These are phyloP conservation scores for Vaccinium macrocarpon DNA, from an alignment of 148 eudicot species.

Conservation along the genomic window DNA sequence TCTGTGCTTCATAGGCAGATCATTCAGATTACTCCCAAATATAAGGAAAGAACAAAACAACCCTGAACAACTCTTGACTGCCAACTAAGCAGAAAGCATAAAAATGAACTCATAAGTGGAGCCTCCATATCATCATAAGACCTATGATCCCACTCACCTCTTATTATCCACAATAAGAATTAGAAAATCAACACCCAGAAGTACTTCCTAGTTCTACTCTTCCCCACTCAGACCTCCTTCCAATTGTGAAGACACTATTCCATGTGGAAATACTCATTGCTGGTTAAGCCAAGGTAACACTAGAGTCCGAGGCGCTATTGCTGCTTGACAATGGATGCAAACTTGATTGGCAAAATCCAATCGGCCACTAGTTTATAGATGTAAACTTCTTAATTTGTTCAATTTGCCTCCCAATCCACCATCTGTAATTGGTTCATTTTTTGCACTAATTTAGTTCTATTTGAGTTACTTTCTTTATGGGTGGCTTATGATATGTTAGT, in stretches of 20 bases:
- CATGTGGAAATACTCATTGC: background rate
- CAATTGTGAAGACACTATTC: background rate
- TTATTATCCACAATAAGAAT: background rate
- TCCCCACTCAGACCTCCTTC: background rate
- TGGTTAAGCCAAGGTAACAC: background rate
- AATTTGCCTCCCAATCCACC: background rate
- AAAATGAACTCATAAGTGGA: background rate
- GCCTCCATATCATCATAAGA: background rate
- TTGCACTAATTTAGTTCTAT: background rate
- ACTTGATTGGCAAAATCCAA: background rate
- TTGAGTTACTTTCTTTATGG: background rate
- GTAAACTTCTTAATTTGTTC: background rate
- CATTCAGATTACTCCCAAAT: background rate
- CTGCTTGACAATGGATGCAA: background rate
- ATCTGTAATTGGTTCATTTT: background rate
- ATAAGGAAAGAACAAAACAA: background rate
- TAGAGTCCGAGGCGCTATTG: background rate
- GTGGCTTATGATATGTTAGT: constrained; percentile 5
- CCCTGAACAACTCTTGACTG: background rate
- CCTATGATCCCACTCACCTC: background rate
- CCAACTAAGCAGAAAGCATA: background rate
- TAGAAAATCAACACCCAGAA: background rate
- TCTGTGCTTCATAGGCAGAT: background rate
- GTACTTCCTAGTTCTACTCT: background rate
- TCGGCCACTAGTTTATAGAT: background rate